These are phyloP conservation scores for Colletotrichum musicola DNA, from an alignment of 2,329 filamentous ascomycete genomes.

Conservation along the genomic window DNA sequence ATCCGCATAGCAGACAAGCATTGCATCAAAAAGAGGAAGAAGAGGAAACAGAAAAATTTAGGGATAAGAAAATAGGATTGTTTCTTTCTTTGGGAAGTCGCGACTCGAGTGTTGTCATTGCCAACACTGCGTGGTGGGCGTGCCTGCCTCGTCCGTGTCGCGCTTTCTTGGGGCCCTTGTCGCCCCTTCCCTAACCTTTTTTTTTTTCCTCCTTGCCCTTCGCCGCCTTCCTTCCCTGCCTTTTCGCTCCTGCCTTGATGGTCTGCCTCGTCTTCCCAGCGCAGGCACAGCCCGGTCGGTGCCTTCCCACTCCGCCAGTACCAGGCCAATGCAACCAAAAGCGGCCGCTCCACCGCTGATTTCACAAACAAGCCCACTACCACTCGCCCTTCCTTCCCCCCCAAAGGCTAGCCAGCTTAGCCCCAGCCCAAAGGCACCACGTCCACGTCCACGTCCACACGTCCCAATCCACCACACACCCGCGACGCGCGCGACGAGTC, in stretches of 20 bases:
- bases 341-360: constrained; percentile 37
- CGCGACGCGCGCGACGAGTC: constrained; percentile 41
- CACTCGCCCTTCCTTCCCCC: constrained; percentile 35
- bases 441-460: constrained; percentile 54
- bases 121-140: background rate
- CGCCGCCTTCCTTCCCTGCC: background rate
- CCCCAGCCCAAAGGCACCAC: constrained; percentile 39
- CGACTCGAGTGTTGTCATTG: constrained; percentile 12
- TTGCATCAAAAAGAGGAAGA: background rate
- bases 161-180: constrained; percentile 4
- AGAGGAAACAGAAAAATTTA: background rate
- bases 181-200: background rate
- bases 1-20: background rate
- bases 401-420: background rate
- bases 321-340: constrained; percentile 20
- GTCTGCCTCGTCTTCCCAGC: background rate
- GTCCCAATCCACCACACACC: constrained; percentile 47
- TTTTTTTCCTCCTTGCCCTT: too few relatives aligned
- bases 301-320: background rate
- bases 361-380: constrained; percentile 29
- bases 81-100: background rate
- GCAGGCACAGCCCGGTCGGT: constrained; percentile 18
- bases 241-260: background rate
- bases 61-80: too few relatives aligned
- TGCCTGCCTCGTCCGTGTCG: constrained; percentile 10